Percentiles rank a stretch among this genome's conserved stretches.
Evolutionary conservation across 805 yeast species (phyloP).

Genomic region (Metschnikowia amazonensis): DNA sequence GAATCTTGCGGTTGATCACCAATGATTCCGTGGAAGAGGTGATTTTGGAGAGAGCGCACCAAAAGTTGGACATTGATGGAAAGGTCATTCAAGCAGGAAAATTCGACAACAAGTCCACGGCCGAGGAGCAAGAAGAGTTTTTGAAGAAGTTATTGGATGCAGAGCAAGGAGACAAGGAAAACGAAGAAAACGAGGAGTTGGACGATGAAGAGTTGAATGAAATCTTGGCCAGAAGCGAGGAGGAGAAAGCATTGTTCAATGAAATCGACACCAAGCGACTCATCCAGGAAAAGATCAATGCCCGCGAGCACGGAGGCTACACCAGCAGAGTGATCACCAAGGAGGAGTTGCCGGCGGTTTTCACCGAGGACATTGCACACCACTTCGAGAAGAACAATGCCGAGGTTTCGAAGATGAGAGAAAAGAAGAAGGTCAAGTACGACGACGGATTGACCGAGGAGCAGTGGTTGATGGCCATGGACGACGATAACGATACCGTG

Average conservation of each 20-base stretch:
- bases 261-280: constrained; percentile 59
- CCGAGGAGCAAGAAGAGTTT: constrained; percentile 82
- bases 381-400: constrained; percentile 25
- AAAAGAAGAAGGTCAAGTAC: constrained; percentile 26
- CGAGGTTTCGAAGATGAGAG: constrained; percentile 26
- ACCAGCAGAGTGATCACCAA: constrained; percentile 21
- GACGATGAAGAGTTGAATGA: constrained; percentile 73
- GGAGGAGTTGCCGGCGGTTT: constrained; percentile 25
- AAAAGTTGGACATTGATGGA: constrained; percentile 81
- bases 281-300: constrained; percentile 17
- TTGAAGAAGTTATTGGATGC: constrained; percentile 69
- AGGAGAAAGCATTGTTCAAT: constrained; percentile 52
- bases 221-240: constrained; percentile 64
- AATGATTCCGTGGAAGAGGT: constrained; percentile 82
- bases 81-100: constrained; percentile 91
- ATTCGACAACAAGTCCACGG: constrained; percentile 79
- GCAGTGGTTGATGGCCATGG: constrained; percentile 40
- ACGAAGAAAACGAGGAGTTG: constrained; percentile 52
- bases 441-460: constrained; percentile 46
- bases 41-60: constrained; percentile 76
- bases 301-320: constrained; percentile 23
- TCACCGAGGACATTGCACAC: constrained; percentile 27
- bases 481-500: constrained; percentile 61
- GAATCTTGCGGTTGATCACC: constrained; percentile 75
- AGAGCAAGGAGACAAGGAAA: constrained; percentile 53